phyloP scores from a whole-genome alignment of 352 stramenopile genomes.

The Globisporangium middletonii region DNA sequence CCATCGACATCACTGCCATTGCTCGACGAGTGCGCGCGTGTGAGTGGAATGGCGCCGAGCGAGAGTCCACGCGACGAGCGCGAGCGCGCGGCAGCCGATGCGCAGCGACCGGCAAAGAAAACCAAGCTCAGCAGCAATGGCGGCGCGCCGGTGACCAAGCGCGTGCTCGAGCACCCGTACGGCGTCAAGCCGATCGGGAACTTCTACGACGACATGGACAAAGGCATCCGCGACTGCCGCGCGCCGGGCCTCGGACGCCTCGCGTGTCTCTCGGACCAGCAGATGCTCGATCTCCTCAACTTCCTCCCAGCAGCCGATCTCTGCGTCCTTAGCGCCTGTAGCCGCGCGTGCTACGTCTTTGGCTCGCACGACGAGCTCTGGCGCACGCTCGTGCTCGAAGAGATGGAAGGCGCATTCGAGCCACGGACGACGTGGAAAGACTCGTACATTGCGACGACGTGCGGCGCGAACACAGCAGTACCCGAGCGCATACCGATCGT shows the following conservation, averaged over 20 bases:
- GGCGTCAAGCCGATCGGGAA: constrained; percentile 84
- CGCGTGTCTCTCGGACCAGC: constrained; percentile 45
- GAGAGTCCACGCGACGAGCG: constrained; percentile 9
- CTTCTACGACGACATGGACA: constrained; percentile 55
- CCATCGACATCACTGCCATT: background rate
- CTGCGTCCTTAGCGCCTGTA: constrained; percentile 32
- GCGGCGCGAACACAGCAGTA: constrained; percentile 1
- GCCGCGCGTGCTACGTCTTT: constrained; percentile 67
- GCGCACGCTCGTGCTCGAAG: constrained; percentile 67
- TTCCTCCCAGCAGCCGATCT: constrained; percentile 52
- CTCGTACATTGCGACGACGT: constrained; percentile 63
- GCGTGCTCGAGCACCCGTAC: constrained; percentile 52
- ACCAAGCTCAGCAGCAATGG: background rate
- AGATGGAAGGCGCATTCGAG: constrained; percentile 62
- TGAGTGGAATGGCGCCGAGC: background rate
- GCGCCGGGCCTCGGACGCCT: constrained; percentile 47
- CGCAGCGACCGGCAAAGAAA: constrained; percentile 9
- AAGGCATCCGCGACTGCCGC: constrained; percentile 61
- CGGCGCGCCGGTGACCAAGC: background rate
- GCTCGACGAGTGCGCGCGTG: background rate
- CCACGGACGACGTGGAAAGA: constrained; percentile 53
- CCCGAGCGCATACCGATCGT: constrained; percentile 21
- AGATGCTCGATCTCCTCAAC: constrained; percentile 58
- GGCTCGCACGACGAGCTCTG: constrained; percentile 77
- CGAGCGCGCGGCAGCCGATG: constrained; percentile 2